phyloP scores from a whole-genome alignment of 306 rosid genomes.

The Acacia acuminata region DNA sequence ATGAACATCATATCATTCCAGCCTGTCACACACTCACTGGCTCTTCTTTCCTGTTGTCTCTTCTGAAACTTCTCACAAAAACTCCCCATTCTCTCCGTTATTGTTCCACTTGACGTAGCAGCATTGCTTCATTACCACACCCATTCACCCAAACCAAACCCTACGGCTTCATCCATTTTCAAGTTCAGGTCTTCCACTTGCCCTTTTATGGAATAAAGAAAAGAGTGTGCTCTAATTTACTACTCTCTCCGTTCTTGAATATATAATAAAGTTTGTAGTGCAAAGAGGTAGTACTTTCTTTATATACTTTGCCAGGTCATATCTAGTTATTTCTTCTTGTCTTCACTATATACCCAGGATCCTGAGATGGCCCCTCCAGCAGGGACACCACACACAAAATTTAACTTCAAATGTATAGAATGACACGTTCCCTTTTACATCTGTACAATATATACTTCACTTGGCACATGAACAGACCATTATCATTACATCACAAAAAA shows the following conservation, averaged over 20 bases:
- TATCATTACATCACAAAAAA: not conserved
- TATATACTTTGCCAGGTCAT: not conserved
- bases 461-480: not conserved
- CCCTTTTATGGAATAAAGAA: not conserved
- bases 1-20: constrained; percentile 10
- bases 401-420: no score
- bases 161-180: not conserved
- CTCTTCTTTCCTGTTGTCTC: not conserved
- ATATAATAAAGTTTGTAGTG: no score
- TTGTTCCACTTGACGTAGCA: not conserved
- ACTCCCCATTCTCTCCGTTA: not conserved
- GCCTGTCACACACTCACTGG: constrained; percentile 1
- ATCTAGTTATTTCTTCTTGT: not conserved
- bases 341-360: not conserved
- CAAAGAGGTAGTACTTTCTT: not conserved
- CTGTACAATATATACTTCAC: not conserved
- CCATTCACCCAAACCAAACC: not conserved
- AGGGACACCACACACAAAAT: not conserved
- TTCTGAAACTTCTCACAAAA: not conserved
- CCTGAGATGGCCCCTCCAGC: not conserved
- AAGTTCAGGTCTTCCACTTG: not conserved
- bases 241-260: no score
- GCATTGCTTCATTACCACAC: not conserved
- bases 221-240: not conserved
- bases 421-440: not conserved